phyloP scores from a whole-genome alignment of 345 rosid species.

The Pistacia atlantica region DNA sequence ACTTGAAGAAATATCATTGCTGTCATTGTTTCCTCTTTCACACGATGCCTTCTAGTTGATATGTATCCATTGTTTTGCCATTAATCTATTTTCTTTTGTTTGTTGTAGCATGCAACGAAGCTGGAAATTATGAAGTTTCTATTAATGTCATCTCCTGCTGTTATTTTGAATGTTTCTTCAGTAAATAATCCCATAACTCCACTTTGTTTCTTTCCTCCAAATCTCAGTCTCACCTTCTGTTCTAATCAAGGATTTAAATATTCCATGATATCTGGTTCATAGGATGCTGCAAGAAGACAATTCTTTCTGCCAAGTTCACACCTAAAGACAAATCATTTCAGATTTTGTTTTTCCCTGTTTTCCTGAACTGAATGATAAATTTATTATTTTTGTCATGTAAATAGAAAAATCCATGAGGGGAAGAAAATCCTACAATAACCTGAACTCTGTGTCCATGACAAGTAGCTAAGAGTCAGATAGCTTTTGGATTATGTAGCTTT shows the following conservation, averaged over 20 bases:
- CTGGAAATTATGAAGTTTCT: background rate
- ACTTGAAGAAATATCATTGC: slow-evolving; percentile 13
- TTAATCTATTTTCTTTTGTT: background rate
- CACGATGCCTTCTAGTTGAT: background rate
- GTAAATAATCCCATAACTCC: background rate
- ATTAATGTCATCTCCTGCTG: background rate
- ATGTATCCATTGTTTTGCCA: slow-evolving; percentile 4
- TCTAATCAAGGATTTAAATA: background rate
- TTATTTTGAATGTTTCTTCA: background rate
- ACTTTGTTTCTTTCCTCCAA: background rate
- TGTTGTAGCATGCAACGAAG: background rate
- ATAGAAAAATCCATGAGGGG: background rate
- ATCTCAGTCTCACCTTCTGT: background rate
- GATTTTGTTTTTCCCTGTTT: no score
- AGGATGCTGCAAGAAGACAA: background rate
- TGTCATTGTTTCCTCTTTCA: background rate
- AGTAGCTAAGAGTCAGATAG: background rate
- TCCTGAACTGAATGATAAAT: no score
- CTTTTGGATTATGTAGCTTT: no score
- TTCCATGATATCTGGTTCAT: background rate
- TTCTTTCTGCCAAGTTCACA: no score
- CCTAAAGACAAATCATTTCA: no score
- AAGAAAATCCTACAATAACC: background rate
- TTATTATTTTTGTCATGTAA: no score
- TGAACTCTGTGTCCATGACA: background rate